Evolutionary conservation across 2,329 filamentous ascomycete species (phyloP).

Genomic region (Colletotrichum graminicola): DNA sequence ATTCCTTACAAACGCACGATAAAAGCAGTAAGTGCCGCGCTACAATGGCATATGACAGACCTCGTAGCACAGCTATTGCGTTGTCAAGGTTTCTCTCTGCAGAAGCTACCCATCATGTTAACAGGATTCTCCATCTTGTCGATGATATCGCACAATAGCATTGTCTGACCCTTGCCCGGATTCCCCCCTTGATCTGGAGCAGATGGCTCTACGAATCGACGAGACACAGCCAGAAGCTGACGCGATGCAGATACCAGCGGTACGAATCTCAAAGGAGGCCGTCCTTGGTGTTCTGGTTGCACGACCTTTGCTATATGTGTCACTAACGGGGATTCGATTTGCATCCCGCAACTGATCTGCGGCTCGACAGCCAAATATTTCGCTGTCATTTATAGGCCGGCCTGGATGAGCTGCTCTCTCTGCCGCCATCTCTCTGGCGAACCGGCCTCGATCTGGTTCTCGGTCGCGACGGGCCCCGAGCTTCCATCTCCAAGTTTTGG

Average conservation of each 20-base stretch:
- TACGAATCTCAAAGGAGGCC: conserved; percentile 50
- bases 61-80: no score
- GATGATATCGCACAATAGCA: conserved; percentile 54
- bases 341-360: conserved; percentile 44
- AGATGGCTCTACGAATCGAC: conserved; percentile 42
- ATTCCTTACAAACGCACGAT: conserved; percentile 1
- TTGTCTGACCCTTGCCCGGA: conserved; percentile 59
- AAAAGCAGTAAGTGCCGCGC: conserved; percentile 11
- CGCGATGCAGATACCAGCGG: conserved; percentile 51
- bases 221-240: conserved; percentile 47
- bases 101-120: no score
- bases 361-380: conserved; percentile 46
- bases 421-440: conserved; percentile 43
- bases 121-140: no score
- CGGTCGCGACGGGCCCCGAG: not conserved
- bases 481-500: conserved; percentile 14
- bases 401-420: conserved; percentile 49
- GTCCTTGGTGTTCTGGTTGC: conserved; percentile 50
- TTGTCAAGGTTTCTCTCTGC: no score
- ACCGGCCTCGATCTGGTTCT: not conserved
- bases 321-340: conserved; percentile 45
- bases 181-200: conserved; percentile 55
- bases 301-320: conserved; percentile 47
- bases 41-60: no score
- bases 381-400: conserved; percentile 47